Evolutionary conservation across 768 basidiomycete species (phyloP).

Genomic region (Brasilioporus rufonigricans): DNA sequence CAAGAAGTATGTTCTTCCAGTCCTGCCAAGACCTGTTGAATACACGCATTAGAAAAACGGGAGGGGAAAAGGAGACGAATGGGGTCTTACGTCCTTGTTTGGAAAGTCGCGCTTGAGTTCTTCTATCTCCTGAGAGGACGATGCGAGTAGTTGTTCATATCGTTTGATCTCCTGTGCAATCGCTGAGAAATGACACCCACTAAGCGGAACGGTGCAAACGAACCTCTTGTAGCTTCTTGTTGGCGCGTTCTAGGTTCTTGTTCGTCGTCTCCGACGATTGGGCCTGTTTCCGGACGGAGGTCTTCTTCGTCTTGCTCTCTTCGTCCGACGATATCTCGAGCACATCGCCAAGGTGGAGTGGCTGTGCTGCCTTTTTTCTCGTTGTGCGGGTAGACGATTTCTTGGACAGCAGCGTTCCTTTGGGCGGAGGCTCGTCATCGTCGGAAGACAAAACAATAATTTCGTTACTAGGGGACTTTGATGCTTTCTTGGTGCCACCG

Average conservation of each 20-base stretch:
- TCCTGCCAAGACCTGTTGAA: slow-evolving; percentile 37
- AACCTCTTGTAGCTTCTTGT: slow-evolving; percentile 46
- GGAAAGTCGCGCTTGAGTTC: slow-evolving; percentile 19
- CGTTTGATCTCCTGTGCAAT: slow-evolving; percentile 20
- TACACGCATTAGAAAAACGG: background rate
- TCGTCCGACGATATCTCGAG: slow-evolving; percentile 63
- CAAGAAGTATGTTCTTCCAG: slow-evolving; percentile 58
- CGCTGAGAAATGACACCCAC: background rate
- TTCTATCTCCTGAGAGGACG: slow-evolving; percentile 15
- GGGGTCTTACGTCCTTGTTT: slow-evolving; percentile 5
- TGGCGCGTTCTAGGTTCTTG: slow-evolving; percentile 37
- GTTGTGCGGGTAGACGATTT: slow-evolving; percentile 1
- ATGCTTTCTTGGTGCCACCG: slow-evolving; percentile 12
- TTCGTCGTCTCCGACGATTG: slow-evolving; percentile 14
- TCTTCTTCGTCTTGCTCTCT: slow-evolving; percentile 27
- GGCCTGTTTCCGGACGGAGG: slow-evolving; percentile 11
- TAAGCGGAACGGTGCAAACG: slow-evolving; percentile 3
- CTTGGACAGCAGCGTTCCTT: slow-evolving; percentile 16
- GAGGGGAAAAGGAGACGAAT: background rate
- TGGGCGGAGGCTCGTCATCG: slow-evolving; percentile 24
- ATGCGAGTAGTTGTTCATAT: slow-evolving; percentile 5
- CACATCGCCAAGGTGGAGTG: slow-evolving; percentile 34
- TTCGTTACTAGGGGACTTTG: slow-evolving; percentile 19
- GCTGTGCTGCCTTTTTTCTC: slow-evolving; percentile 21
- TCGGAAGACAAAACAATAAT: slow-evolving; percentile 37